Base-by-base conservation (phyloP, 495 filamentous ascomycete species). In the Aspergillus wentii region DNA sequence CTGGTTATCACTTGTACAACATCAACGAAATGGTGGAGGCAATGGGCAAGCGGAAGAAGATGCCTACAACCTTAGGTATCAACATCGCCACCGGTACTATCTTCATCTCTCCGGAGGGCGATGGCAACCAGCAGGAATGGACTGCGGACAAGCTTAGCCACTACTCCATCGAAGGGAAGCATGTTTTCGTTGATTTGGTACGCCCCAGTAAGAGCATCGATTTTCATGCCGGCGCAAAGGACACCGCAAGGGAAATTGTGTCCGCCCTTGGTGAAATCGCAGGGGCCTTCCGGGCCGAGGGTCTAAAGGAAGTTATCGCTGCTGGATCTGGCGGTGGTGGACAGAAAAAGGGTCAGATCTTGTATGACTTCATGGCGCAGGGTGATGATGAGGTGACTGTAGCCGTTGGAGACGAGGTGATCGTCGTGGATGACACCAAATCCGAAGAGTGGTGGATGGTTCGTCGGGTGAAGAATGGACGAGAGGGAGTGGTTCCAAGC, bases 371-470 rank as follows among this genome's bases (percentile, higher is more conserved):
- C 49, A 82, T 86, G 79, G 94, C 92, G 2, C 90, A 97, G 58
- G 88, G 90, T 15, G 84, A 95, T 13, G 92, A 97, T 56, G 92
- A 99, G 62, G 92, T 99, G 34, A 95, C 88, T 0, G 92, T 99
- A 28, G 80, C 71, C 10, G 76, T 83, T 33, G 90, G 82, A 9
- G 94, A 99, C 54, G 92, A 97, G 54, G 90, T 99, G 17, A 65
- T 94, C 33, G 71, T 99, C 35, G 51, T 96, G 26, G 91, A 99
- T 53, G 89, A 94, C 56, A 78, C 70, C 39, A 88, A 86, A 61
- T 95, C 89, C 35, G 89, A 95, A 30, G 92, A 99, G 56, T 99
- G 92, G 92, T 97, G 94, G 91, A 85, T 89, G 72, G 89, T 99
- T 8, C 79, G 85, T 32, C 78, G 89, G 20, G 45, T 94, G 33